Evolutionary conservation across 1,284 basidiomycete genomes (phyloP), one percentile per base, ranked within the genome.

Genomic region (Waitea zeae): DNA sequence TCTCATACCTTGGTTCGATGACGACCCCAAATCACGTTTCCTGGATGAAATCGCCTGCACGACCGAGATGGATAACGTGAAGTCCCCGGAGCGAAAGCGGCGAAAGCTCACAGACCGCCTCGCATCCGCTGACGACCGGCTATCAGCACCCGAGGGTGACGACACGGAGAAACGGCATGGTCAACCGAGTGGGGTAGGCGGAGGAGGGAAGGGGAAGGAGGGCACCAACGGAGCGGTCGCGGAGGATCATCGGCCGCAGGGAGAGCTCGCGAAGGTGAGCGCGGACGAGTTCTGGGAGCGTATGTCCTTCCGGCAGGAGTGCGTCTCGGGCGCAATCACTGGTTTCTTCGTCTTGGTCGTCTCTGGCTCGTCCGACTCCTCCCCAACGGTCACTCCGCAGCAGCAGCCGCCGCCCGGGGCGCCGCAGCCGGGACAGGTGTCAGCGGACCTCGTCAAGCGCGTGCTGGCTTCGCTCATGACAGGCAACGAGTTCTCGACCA

Each of bases 231-330:
- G 42, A 15, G 42, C 41, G 28, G 43, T 43, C 20, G 41, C 42
- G 15, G 36, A 22, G 12, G 38, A 34, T 4, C 42, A 38, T 18
- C 41, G 42, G 11, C 44, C 42, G 4, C 31, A 41, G 18, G 72
- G 67, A 30, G 69, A 76, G 46, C 54, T 80, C 31, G 53, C 49
- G 14, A 64, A 60, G 42, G 74, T 79, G 40, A 51, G 59, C 0
- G 49, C 69, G 19, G 78, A 77, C 34, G 88, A 93, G 49, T 96
- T 90, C 54, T 72, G 67, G 65, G 64, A 67, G 40, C 49, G 87
- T 12, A 89, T 96, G 80, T 87, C 80, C 17, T 92, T 84, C 56
- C 67, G 90, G 20, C 90, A 95, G 49, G 90, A 96, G 52, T 95
- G 90, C 49, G 68, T 80, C 30, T 62, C 76, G 42, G 65, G 89